phyloP scores from a whole-genome alignment of 1,139 yeast species.

The Ogataea hybrid region DNA sequence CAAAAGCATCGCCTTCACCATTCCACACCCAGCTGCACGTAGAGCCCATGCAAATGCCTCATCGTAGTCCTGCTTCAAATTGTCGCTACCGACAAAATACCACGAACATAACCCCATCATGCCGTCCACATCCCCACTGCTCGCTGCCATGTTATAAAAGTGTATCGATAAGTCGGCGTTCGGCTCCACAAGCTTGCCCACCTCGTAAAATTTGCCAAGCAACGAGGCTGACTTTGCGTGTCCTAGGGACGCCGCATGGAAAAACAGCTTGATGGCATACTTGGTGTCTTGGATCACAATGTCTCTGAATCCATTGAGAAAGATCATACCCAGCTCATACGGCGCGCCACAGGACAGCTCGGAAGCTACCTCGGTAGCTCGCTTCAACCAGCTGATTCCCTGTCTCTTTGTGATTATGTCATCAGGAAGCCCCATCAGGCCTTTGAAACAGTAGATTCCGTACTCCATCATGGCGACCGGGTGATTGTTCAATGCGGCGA shows the following conservation, averaged over 20 bases:
- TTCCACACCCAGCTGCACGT: slow-evolving; percentile 73
- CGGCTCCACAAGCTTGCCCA: slow-evolving; percentile 74
- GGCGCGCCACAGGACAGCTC: slow-evolving; percentile 92
- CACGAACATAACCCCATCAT: slow-evolving; percentile 97
- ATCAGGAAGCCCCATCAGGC: slow-evolving; percentile 76
- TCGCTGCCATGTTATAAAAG: slow-evolving; percentile 88
- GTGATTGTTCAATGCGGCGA: slow-evolving; percentile 89
- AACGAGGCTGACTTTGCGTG: slow-evolving; percentile 77
- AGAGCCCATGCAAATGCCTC: slow-evolving; percentile 97
- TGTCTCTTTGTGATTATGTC: slow-evolving; percentile 70
- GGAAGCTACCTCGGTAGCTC: slow-evolving; percentile 82
- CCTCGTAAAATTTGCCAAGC: slow-evolving; percentile 81
- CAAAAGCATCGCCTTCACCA: slow-evolving; percentile 83
- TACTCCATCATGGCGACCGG: slow-evolving; percentile 94
- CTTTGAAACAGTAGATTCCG: slow-evolving; percentile 82
- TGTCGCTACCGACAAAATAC: slow-evolving; percentile 89
- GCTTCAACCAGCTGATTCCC: slow-evolving; percentile 90
- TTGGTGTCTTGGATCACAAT: slow-evolving; percentile 78
- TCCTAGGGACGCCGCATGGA: slow-evolving; percentile 88
- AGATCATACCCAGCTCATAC: slow-evolving; percentile 83
- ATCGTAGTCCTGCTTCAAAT: slow-evolving; percentile 70
- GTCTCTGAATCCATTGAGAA: slow-evolving; percentile 82
- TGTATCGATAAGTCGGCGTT: slow-evolving; percentile 87
- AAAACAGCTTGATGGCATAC: slow-evolving; percentile 83
- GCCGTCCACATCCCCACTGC: slow-evolving; percentile 82